Percentiles rank a stretch among this genome's conserved stretches.
These are phyloP conservation scores for Pseudogymnoascus sp. DNA, from an alignment of 2,329 filamentous ascomycete species.

Conservation along the genomic window DNA sequence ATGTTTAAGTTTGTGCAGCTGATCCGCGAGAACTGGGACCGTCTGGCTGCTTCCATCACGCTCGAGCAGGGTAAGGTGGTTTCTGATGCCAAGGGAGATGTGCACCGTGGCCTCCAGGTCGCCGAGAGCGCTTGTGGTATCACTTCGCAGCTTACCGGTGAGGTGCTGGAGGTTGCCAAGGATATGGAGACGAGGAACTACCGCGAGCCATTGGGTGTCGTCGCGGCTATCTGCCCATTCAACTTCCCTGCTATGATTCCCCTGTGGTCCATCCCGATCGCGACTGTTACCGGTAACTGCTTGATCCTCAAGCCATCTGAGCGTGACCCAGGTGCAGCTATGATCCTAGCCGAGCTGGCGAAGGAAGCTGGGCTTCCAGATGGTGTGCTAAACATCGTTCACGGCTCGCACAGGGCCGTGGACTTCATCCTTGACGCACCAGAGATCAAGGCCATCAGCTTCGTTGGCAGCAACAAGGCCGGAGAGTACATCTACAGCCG, in stretches of 20 bases:
- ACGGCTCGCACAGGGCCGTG: conserved; percentile 71
- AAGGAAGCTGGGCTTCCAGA: conserved; percentile 74
- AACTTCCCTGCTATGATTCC: conserved; percentile 93
- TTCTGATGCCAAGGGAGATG: conserved; percentile 73
- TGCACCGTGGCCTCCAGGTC: conserved; percentile 73
- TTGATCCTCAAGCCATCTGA: conserved; percentile 80
- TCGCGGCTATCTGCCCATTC: conserved; percentile 79
- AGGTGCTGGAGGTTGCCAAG: conserved; percentile 77
- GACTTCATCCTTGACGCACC: conserved; percentile 83
- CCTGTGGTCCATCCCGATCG: conserved; percentile 82
- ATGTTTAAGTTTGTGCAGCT: conserved; percentile 80
- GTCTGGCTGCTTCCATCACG: conserved; percentile 75
- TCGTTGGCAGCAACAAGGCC: conserved; percentile 80
- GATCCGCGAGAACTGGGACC: conserved; percentile 78
- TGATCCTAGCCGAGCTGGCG: conserved; percentile 76
- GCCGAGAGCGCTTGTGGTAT: conserved; percentile 76
- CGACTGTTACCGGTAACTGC: conserved; percentile 76
- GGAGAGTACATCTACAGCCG: conserved; percentile 79
- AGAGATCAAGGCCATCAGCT: conserved; percentile 76
- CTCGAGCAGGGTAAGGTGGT: conserved; percentile 86
- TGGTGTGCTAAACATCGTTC: conserved; percentile 75
- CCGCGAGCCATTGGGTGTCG: conserved; percentile 71
- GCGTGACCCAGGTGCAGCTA: conserved; percentile 72
- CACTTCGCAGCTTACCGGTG: conserved; percentile 72
- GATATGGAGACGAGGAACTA: conserved; percentile 86